A percentile compares a stretch with the other conserved stretches of the same genome.
These are phyloP conservation scores for Agaricus sinodeliciosus DNA, from an alignment of 768 basidiomycete species.

Conservation along the genomic window DNA sequence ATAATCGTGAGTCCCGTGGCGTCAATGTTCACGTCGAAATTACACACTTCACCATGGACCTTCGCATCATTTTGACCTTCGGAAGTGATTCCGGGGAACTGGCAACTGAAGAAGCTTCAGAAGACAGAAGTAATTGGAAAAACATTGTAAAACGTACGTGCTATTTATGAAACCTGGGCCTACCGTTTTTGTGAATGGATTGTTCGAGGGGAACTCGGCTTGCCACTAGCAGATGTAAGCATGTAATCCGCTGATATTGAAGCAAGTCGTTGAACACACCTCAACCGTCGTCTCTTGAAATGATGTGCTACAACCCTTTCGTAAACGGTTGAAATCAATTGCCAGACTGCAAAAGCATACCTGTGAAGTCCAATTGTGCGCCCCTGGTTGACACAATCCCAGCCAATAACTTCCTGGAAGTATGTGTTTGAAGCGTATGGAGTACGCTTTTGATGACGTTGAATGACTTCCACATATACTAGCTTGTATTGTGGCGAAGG, in stretches of 20 bases:
- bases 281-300: not conserved
- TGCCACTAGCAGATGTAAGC: slow-evolving; percentile 30
- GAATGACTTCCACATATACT: slow-evolving; percentile 45
- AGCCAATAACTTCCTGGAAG: slow-evolving; percentile 38
- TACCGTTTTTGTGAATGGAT: slow-evolving; percentile 35
- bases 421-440: slow-evolving; percentile 46
- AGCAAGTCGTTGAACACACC: not conserved
- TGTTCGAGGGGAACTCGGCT: slow-evolving; percentile 27
- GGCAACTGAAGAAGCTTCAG: slow-evolving; percentile 27
- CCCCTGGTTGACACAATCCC: slow-evolving; percentile 37
- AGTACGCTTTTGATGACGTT: slow-evolving; percentile 47
- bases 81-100: slow-evolving; percentile 42
- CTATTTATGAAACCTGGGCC: slow-evolving; percentile 39
- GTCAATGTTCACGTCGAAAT: not conserved
- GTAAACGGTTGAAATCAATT: not conserved
- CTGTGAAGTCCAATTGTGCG: slow-evolving; percentile 27
- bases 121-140: not conserved
- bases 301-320: not conserved
- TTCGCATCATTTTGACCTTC: slow-evolving; percentile 38
- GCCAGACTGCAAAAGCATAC: slow-evolving; percentile 14
- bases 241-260: not conserved
- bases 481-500: slow-evolving; percentile 30
- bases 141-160: slow-evolving; percentile 24
- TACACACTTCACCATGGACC: slow-evolving; percentile 33
- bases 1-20: not conserved